Evolutionary conservation across 129 eudicot genomes (phyloP).

Genomic region (Heracleum sosnowskyi): DNA sequence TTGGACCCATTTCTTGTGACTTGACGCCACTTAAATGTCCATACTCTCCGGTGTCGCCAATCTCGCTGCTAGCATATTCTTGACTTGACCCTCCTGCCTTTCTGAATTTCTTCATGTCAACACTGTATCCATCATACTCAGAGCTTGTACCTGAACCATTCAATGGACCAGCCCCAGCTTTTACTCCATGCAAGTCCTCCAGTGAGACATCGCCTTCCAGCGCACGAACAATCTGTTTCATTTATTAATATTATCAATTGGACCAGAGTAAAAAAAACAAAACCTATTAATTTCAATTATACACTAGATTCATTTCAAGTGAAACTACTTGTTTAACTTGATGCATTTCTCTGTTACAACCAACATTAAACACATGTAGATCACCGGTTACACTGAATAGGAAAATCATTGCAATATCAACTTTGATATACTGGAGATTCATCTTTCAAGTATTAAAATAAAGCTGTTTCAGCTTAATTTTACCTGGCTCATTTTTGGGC

Average conservation of each 20-base stretch:
- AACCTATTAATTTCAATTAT: not conserved
- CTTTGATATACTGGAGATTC: not conserved
- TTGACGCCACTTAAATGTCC: constrained; percentile 24
- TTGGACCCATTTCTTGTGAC: constrained; percentile 18
- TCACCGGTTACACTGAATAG: not conserved
- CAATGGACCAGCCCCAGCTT: constrained; percentile 10
- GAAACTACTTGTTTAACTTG: not conserved
- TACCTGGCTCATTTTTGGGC: constrained; percentile 96
- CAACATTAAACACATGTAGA: not conserved
- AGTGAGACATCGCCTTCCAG: constrained; percentile 69
- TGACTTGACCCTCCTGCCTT: constrained; percentile 32
- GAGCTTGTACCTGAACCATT: constrained; percentile 29
- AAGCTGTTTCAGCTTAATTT: not conserved
- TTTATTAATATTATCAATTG: not conserved
- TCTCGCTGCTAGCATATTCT: constrained; percentile 42
- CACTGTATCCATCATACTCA: constrained; percentile 34
- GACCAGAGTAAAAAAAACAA: not conserved
- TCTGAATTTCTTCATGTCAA: constrained; percentile 26
- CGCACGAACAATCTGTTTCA: constrained; percentile 61
- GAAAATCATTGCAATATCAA: not conserved
- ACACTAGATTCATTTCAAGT: not conserved
- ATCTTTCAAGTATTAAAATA: not conserved
- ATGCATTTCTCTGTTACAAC: not conserved
- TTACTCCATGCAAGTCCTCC: constrained; percentile 45
- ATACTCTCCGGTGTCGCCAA: constrained; percentile 29